These are phyloP conservation scores for Edaphochlamys debaryana DNA, from an alignment of 139 green algal genomes.

Conservation along the genomic window DNA sequence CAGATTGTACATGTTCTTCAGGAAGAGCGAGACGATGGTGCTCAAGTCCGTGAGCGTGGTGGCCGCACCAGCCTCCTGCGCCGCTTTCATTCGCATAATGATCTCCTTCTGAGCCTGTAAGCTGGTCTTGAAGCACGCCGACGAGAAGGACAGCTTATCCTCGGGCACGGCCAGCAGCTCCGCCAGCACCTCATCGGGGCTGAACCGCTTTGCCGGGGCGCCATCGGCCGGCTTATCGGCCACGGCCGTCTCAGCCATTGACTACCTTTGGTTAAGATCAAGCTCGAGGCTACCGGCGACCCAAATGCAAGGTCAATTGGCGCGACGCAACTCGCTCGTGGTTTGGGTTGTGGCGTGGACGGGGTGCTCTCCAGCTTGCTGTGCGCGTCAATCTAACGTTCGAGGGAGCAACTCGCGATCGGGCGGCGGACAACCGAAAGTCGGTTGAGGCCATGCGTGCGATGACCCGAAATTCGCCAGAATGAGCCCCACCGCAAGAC, in stretches of 20 bases:
- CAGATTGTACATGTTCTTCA: conserved; percentile 29
- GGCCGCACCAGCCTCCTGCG: not conserved
- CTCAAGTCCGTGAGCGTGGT: not conserved
- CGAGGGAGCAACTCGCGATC: no score
- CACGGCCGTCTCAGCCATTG: not conserved
- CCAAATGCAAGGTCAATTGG: no score
- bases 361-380: no score
- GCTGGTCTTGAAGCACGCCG: not conserved
- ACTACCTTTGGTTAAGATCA: no score
- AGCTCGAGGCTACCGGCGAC: no score
- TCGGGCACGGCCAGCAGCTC: not conserved
- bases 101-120: not conserved
- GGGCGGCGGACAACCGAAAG: no score
- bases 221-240: not conserved
- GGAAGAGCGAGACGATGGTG: not conserved
- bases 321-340: no score
- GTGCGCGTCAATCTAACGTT: no score
- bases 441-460: no score
- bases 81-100: not conserved
- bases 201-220: not conserved
- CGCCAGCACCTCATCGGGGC: not conserved
- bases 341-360: no score
- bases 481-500: no score
- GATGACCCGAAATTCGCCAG: no score
- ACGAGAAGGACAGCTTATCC: not conserved